Evolutionary conservation across 805 yeast genomes (phyloP).

Genomic region (Naumovozyma castellii): DNA sequence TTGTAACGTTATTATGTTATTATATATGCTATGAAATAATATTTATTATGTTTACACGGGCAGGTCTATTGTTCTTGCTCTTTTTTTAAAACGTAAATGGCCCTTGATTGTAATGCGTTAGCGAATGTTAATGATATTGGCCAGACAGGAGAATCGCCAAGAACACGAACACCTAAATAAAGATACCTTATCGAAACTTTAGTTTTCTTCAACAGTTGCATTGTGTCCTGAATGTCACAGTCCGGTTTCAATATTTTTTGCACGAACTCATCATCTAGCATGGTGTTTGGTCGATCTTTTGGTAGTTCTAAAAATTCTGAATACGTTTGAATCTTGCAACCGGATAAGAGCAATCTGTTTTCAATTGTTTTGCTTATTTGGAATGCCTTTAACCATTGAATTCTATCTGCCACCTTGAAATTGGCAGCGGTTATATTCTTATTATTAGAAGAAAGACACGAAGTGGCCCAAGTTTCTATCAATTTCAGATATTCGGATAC

Average conservation of each 20-base stretch:
- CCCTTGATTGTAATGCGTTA: constrained; percentile 63
- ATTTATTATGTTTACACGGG: no score
- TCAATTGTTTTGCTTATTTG: constrained; percentile 52
- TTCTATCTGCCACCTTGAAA: constrained; percentile 43
- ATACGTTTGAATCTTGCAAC: constrained; percentile 42
- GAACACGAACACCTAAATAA: constrained; percentile 59
- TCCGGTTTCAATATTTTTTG: constrained; percentile 39
- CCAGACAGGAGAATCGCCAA: constrained; percentile 82
- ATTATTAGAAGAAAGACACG: constrained; percentile 11
- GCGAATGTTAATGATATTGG: constrained; percentile 70
- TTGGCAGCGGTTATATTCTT: constrained; percentile 10
- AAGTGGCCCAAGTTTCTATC: constrained; percentile 36
- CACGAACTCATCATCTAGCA: constrained; percentile 39
- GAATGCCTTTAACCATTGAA: constrained; percentile 58
- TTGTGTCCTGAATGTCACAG: constrained; percentile 34
- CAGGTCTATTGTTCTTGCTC: no score
- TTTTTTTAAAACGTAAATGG: constrained; percentile 29
- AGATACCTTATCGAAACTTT: constrained; percentile 46
- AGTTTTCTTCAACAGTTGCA: constrained; percentile 39
- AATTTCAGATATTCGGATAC: constrained; percentile 53
- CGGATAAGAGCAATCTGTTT: constrained; percentile 42
- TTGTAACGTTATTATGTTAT: no score
- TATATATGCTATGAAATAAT: no score
- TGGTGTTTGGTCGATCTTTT: background rate
- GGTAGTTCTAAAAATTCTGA: constrained; percentile 38